phyloP scores from a whole-genome alignment of 2,329 filamentous ascomycete species.

The Daldinia sp. region DNA sequence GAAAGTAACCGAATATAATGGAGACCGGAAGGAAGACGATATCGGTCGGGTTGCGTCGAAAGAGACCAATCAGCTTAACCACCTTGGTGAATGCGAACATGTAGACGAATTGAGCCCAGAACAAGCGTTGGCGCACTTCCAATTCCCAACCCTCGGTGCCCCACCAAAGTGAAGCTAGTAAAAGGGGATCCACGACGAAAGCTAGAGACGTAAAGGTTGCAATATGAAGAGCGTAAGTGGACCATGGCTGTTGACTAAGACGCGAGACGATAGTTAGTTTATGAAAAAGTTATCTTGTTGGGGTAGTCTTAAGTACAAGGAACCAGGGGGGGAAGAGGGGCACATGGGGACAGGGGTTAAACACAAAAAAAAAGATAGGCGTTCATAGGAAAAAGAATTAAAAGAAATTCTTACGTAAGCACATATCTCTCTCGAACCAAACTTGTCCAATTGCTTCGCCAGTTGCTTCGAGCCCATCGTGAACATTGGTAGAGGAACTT shows the following conservation, averaged over 20 bases:
- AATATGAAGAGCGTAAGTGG: constrained; percentile 89
- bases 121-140: constrained; percentile 60
- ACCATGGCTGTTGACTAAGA: constrained; percentile 86
- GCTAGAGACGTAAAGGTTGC: constrained; percentile 92
- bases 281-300: constrained; percentile 26
- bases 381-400: constrained; percentile 23
- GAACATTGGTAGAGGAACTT: constrained; percentile 95
- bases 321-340: constrained; percentile 7
- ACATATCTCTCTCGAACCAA: constrained; percentile 84
- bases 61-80: constrained; percentile 88
- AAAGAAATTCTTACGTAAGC: constrained; percentile 74
- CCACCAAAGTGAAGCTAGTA: constrained; percentile 74
- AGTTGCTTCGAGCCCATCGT: constrained; percentile 96
- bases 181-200: constrained; percentile 76
- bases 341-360: constrained; percentile 14
- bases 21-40: constrained; percentile 83
- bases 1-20: constrained; percentile 89
- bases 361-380: constrained; percentile 19
- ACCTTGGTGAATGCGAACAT: constrained; percentile 87
- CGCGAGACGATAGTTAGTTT: constrained; percentile 25
- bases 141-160: constrained; percentile 69
- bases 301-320: constrained; percentile 35
- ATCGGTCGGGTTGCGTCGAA: constrained; percentile 83
- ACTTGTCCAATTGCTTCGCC: constrained; percentile 95
- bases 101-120: constrained; percentile 72